Evolutionary conservation across 225 moss, liverwort and hornwort genomes (phyloP).

Genomic region (Takakia lepidozioides): DNA sequence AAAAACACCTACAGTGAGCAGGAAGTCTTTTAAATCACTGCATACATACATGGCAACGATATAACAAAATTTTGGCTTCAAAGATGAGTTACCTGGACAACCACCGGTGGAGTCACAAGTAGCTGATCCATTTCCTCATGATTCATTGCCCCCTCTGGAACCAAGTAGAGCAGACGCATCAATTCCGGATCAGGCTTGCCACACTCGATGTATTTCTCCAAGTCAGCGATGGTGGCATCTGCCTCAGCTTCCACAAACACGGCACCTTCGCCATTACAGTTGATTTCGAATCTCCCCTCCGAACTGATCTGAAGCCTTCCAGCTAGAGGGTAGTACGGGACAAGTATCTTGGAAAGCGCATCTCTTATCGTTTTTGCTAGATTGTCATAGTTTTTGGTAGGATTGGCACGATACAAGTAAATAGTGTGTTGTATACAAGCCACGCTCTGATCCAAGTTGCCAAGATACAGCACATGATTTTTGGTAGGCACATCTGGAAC

Average conservation of each 20-base stretch:
- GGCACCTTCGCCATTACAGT: slow-evolving; percentile 30
- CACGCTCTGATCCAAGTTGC: slow-evolving; percentile 39
- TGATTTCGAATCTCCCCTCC: slow-evolving; percentile 26
- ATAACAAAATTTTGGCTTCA: too few species aligned
- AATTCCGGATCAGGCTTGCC: not conserved
- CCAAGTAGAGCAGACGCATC: not conserved
- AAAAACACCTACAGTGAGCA: too few species aligned
- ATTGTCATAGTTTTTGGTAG: slow-evolving; percentile 11
- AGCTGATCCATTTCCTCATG: too few species aligned
- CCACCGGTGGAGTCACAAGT: too few species aligned
- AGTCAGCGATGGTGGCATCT: slow-evolving; percentile 7
- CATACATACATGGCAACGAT: too few species aligned
- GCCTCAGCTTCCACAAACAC: slow-evolving; percentile 32
- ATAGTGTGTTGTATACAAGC: slow-evolving; percentile 22
- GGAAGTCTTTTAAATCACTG: too few species aligned
- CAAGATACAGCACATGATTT: slow-evolving; percentile 14
- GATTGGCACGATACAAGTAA: slow-evolving; percentile 11
- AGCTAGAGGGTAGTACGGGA: slow-evolving; percentile 27
- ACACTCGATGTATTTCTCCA: not conserved
- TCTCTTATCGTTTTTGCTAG: slow-evolving; percentile 15
- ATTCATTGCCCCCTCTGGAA: too few species aligned
- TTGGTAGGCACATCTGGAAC: slow-evolving; percentile 16
- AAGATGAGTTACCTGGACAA: too few species aligned
- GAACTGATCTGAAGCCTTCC: slow-evolving; percentile 30
- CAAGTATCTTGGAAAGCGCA: slow-evolving; percentile 19